phyloP scores from a whole-genome alignment of 345 rosid genomes.

The Dipteronia sinensis region DNA sequence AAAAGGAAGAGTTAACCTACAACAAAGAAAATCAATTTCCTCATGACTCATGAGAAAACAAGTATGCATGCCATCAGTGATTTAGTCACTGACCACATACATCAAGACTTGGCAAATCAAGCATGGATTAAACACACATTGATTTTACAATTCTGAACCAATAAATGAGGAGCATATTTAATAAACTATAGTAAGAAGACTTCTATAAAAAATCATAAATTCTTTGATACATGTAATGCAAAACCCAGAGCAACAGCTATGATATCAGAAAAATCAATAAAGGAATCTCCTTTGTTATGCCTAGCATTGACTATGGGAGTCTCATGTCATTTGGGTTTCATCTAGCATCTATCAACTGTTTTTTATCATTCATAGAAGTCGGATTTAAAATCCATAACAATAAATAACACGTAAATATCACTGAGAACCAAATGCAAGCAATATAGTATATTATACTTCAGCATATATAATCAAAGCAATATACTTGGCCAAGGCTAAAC shows the following conservation, averaged over 20 bases:
- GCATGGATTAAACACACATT: neutral
- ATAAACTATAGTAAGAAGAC: neutral
- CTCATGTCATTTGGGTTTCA: neutral
- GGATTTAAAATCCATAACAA: neutral
- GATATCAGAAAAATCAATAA: neutral
- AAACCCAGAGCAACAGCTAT: neutral
- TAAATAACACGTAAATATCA: neutral
- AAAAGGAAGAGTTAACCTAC: neutral
- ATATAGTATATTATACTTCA: neutral
- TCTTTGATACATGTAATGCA: neutral
- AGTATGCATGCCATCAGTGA: neutral
- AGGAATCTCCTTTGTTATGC: neutral
- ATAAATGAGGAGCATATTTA: neutral
- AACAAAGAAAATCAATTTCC: neutral
- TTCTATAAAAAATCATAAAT: neutral
- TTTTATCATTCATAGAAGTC: neutral
- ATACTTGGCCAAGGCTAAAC: neutral
- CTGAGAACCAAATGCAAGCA: neutral
- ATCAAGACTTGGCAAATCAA: neutral
- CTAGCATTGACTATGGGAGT: neutral
- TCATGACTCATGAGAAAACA: neutral
- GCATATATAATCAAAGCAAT: neutral
- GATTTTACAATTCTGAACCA: neutral
- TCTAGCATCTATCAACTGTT: neutral
- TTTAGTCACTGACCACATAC: neutral